Base-by-base conservation (phyloP, 2,329 filamentous ascomycete genomes). In the Aureobasidium namibiae region DNA sequence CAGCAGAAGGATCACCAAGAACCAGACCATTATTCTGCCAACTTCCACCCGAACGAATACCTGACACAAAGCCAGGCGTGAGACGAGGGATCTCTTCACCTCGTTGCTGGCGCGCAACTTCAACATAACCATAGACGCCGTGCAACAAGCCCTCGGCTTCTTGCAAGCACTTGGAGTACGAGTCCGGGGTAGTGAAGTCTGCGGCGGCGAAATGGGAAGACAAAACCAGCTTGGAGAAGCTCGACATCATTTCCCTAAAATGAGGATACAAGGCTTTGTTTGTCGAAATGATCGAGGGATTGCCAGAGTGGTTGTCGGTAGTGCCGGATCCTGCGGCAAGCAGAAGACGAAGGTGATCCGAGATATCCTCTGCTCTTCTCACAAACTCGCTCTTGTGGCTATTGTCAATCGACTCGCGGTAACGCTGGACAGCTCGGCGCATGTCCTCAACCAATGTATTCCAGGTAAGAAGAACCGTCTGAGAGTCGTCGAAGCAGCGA, bases 181-280 rank as follows among this genome's bases (percentile, higher is more conserved):
- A 95, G 73, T 99, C 94, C 16, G 90, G 86, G 58, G 92, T 91
- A 9, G 92, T 92, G 84, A 91, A 97, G 75, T 99, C 94, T 34
- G 92, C 90, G 6, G 92, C 91, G 39, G 94, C 94, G 70, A 99
- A 96, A 70, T 99, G 94, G 14, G 94, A 97, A 2, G 94, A 99
- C 50, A 99, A 86, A 45, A 99, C 94, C 10, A 99, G 80, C 73
- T 99, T 99, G n/a, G 94, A 97, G 72, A 99, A 99, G 67, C 95
- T 92, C 45, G 94, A 97, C 94, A 99, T 99, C 86, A 97, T 97
- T 70, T 97, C 94, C 57, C 94, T 82, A 75, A 99, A 99, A 73
- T 97, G 92, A 24, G 94, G 94, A 69, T 97, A 97, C 16, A 99
- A 78, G 0, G 91, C 89, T 73, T 97, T 97, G 78, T 99, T 99